Conservation (phyloP, 2,329 filamentous ascomycete species). For the Trichoderma hamatum region DNA sequence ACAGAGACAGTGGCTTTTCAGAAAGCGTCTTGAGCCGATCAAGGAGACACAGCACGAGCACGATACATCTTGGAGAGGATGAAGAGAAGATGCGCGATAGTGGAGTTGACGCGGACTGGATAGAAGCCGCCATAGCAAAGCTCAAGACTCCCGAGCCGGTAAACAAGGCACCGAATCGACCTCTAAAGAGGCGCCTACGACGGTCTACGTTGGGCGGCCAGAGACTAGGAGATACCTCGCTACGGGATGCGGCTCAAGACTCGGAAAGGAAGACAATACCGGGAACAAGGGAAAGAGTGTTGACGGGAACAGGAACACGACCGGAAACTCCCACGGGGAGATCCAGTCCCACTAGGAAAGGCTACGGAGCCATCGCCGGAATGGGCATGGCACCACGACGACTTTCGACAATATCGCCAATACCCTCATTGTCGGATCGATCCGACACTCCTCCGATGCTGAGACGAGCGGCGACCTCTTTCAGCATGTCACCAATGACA, state of each 20-base stretch:
- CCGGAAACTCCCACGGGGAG: slow-evolving; percentile 25
- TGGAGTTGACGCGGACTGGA: slow-evolving; percentile 56
- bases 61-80: slow-evolving; percentile 33
- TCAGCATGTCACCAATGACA: slow-evolving; percentile 2
- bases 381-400: slow-evolving; percentile 12
- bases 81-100: slow-evolving; percentile 57
- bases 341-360: slow-evolving; percentile 32
- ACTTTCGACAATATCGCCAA: slow-evolving; percentile 19
- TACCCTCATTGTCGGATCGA: slow-evolving; percentile 22
- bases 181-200: slow-evolving; percentile 33
- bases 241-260: slow-evolving; percentile 46
- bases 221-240: slow-evolving; percentile 42
- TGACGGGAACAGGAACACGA: slow-evolving; percentile 29
- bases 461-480: slow-evolving; percentile 9
- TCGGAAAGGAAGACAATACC: slow-evolving; percentile 45
- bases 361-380: slow-evolving; percentile 36
- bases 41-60: slow-evolving; percentile 40
- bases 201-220: slow-evolving; percentile 36
- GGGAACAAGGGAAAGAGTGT: slow-evolving; percentile 27
- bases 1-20: slow-evolving; percentile 37
- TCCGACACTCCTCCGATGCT: slow-evolving; percentile 18
- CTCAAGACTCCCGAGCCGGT: slow-evolving; percentile 37
- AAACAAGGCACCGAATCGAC: slow-evolving; percentile 7
- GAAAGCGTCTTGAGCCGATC: slow-evolving; percentile 48
- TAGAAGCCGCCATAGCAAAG: slow-evolving; percentile 37